Evolutionary conservation across 768 basidiomycete species (phyloP), one percentile per base, ranked within the genome.

Genomic region (Sporobolomyces pararoseus): DNA sequence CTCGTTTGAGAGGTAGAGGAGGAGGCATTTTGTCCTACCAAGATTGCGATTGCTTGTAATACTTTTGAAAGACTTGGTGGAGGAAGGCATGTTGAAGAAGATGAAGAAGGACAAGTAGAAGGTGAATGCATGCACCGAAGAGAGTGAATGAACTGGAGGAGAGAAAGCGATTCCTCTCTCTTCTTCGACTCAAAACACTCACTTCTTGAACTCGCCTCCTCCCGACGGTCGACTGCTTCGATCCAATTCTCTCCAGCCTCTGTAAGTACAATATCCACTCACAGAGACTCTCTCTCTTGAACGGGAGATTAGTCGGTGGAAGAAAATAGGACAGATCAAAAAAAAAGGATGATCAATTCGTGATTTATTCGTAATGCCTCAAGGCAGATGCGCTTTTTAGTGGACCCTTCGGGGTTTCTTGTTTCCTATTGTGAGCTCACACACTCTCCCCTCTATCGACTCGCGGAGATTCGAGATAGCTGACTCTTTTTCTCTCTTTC

Each of bases 281-380:
- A n/a, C n/a, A n/a, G n/a, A n/a, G n/a, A n/a, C n/a, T n/a, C n/a
- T n/a, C n/a, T n/a, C n/a, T n/a, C n/a, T n/a, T n/a, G n/a, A n/a
- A n/a, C n/a, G n/a, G n/a, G n/a, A n/a, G n/a, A n/a, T n/a, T n/a
- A n/a, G n/a, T n/a, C n/a, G n/a, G n/a, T n/a, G n/a, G n/a, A n/a
- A n/a, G n/a, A n/a, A n/a, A n/a, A n/a, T n/a, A n/a, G n/a, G n/a
- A n/a, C n/a, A n/a, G n/a, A n/a, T n/a, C n/a, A n/a, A n/a, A n/a
- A n/a, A n/a, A n/a, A 16, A 19, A 61, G 59, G 59, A 61, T 61
- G 59, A 61, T 49, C 59, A 61, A 46, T n/a, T 6, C 32, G 59
- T 61, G 59, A 46, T 49, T 46, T 29, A 4, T 19, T 6, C 12
- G 59, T 31, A 23, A 61, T 61, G 46, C 59, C 59, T 49, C 29